Base-by-base conservation (phyloP, 2,329 filamentous ascomycete species). In the Tympanopsis confertula region DNA sequence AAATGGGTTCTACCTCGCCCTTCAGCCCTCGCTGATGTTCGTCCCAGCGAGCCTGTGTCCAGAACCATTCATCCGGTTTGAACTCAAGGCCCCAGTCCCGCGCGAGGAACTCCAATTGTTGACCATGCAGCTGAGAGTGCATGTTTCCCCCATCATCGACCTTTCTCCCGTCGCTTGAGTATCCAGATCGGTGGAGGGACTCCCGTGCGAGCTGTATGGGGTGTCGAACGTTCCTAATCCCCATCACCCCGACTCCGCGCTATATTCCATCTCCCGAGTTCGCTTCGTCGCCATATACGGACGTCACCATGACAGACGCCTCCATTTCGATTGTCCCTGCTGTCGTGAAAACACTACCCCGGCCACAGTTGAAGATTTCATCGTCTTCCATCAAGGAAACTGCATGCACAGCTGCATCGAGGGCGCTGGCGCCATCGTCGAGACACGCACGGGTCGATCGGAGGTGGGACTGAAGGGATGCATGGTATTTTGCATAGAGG, bases 321-420 rank as follows among this genome's bases (percentile, higher is more conserved):
- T 78, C 74, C 47, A 77, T 66, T 48, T 78, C 73, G 45, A 71
- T 71, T 4, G 65, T 69, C 1, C 73, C 73, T 13, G 59, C 59
- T 13, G 59, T 60, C 0, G 71, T 77, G 50, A 74, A 78, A 14
- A 77, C 72, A 26, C 71, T 71, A 18, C 74, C 73, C 39, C 66
- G 66, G 15, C 68, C 73, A 38, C 68, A 68, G 50, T 78, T 78
- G 59, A 74, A 77, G 3, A 76, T 59, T 3, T 65, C 59, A 41
- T 74, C 65, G 39, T 75, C 62, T 57, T 78, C 73, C 36, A 77
- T 61, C 3, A 68, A 52, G 0, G 61, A 56, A 15, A 77, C 74
- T 15, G 71, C 71, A 47, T 69, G 59, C 4, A 67, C 66, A 4
- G 69, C 72, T 3, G 71, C 66, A 39, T 74, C 68, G 17, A 78